A percentile compares a stretch with the other conserved stretches of the same genome.
Evolutionary conservation across 768 basidiomycete species (phyloP).

Genomic region (Agrocybe pediades): DNA sequence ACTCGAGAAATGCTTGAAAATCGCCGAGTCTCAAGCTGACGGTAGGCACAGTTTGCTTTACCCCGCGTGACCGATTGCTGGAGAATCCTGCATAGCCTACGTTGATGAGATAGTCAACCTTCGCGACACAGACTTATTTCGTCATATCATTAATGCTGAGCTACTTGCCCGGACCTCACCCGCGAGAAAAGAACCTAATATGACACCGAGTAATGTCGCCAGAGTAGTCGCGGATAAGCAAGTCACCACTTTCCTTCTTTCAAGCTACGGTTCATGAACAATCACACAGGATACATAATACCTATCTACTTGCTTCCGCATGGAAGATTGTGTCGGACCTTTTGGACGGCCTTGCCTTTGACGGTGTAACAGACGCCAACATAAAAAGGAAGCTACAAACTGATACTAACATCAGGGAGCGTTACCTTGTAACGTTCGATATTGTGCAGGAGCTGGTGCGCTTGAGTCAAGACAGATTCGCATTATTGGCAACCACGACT

Average conservation of each 20-base stretch:
- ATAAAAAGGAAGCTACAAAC: constrained; percentile 55
- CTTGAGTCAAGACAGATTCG: constrained; percentile 65
- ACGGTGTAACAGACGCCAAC: constrained; percentile 54
- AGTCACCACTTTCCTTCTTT: background rate
- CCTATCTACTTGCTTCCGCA: constrained; percentile 79
- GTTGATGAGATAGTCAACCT: constrained; percentile 71
- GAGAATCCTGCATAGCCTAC: constrained; percentile 44
- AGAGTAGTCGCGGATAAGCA: constrained; percentile 63
- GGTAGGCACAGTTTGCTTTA: constrained; percentile 36
- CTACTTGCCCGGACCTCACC: constrained; percentile 50
- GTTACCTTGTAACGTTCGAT: constrained; percentile 67
- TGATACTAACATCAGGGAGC: constrained; percentile 50
- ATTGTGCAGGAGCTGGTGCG: constrained; percentile 61
- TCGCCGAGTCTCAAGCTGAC: constrained; percentile 74
- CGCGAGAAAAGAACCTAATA: constrained; percentile 30
- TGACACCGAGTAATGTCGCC: constrained; percentile 54
- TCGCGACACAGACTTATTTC: constrained; percentile 67
- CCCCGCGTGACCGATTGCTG: constrained; percentile 3
- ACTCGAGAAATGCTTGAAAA: constrained; percentile 61
- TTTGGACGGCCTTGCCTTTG: constrained; percentile 54
- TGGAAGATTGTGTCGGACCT: constrained; percentile 74
- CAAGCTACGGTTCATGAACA: background rate
- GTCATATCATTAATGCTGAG: constrained; percentile 55
- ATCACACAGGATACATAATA: constrained; percentile 69
- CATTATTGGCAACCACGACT: constrained; percentile 68